Percentiles rank a stretch among this genome's conserved stretches.
phyloP scores from a whole-genome alignment of 2,329 filamentous ascomycete species.

The Fusarium sp. region DNA sequence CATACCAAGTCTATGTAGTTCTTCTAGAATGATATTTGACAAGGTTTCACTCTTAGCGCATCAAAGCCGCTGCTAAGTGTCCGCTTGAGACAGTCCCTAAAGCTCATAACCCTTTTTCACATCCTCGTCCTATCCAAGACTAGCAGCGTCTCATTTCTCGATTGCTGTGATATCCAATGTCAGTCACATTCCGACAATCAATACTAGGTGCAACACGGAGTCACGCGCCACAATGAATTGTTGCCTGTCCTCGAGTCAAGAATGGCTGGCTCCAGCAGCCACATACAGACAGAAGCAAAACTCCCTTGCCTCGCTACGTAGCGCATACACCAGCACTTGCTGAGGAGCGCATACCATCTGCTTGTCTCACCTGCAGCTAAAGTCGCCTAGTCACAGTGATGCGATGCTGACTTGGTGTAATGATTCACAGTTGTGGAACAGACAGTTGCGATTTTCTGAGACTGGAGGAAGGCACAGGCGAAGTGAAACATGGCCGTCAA shows the following conservation, averaged over 20 bases:
- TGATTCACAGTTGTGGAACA: conserved; percentile 25
- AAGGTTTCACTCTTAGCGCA: conserved; percentile 21
- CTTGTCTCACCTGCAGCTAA: conserved; percentile 29
- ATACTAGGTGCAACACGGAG: conserved; percentile 6
- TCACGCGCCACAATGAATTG: conserved; percentile 20
- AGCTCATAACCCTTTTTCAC: not conserved
- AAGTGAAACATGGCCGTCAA: conserved; percentile 22
- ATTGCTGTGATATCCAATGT: conserved; percentile 16
- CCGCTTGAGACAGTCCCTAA: conserved; percentile 13
- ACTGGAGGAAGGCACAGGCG: conserved; percentile 4
- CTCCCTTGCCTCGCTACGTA: conserved; percentile 29
- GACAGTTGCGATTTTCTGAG: conserved; percentile 17
- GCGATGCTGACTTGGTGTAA: conserved; percentile 9
- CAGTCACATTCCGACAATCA: conserved; percentile 30
- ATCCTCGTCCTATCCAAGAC: not conserved
- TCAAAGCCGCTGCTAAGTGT: not conserved
- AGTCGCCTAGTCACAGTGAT: conserved; percentile 13
- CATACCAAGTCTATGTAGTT: conserved; percentile 1
- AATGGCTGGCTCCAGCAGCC: conserved; percentile 14
- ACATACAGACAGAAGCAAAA: conserved; percentile 1
- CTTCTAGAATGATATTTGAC: conserved; percentile 22
- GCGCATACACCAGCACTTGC: conserved; percentile 4
- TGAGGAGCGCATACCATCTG: conserved; percentile 17
- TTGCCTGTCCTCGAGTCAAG: conserved; percentile 21
- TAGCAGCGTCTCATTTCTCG: conserved; percentile 13